Evolutionary conservation across 495 filamentous ascomycete genomes (phyloP).

Genomic region (Acidomyces sp.): DNA sequence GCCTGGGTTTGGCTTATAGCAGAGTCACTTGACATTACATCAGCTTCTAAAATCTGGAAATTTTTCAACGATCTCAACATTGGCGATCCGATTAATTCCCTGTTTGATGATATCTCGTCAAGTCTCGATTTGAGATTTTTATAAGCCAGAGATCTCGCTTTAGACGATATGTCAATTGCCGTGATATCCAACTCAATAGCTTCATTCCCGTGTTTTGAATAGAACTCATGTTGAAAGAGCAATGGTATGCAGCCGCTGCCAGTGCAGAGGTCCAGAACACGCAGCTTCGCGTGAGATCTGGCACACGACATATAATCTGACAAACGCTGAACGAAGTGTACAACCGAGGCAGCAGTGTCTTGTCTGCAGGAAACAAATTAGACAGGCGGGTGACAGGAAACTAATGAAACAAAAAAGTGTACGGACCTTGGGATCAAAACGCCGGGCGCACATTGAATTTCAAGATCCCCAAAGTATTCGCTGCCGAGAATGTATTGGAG

Average conservation of each 20-base stretch:
- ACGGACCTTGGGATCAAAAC: conserved; percentile 73
- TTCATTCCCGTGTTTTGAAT: not conserved
- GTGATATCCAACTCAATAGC: conserved; percentile 19
- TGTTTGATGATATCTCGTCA: too few species aligned
- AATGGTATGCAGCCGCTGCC: conserved; percentile 86
- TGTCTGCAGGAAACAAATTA: conserved; percentile 17
- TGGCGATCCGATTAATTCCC: too few species aligned
- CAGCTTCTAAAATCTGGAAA: conserved; percentile 39
- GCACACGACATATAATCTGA: not conserved
- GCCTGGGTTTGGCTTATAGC: not conserved
- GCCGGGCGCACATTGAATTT: conserved; percentile 59
- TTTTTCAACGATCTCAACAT: conserved; percentile 31
- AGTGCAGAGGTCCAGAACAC: conserved; percentile 73
- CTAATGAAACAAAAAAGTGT: not conserved
- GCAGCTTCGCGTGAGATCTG: conserved; percentile 26
- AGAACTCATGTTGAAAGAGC: conserved; percentile 40
- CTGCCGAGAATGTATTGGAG: conserved; percentile 82
- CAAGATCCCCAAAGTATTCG: conserved; percentile 75
- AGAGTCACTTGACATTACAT: conserved; percentile 33
- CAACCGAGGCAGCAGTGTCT: conserved; percentile 28
- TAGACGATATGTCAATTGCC: conserved; percentile 48
- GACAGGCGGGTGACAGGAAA: not conserved
- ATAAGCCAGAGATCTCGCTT: conserved; percentile 48
- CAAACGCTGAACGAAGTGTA: conserved; percentile 6
- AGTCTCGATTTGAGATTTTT: conserved; percentile 38